A percentile compares a stretch with the other conserved stretches of the same genome.
These are phyloP conservation scores for Teunomyces barrocoloradensis DNA, from an alignment of 805 yeast genomes.

Conservation along the genomic window DNA sequence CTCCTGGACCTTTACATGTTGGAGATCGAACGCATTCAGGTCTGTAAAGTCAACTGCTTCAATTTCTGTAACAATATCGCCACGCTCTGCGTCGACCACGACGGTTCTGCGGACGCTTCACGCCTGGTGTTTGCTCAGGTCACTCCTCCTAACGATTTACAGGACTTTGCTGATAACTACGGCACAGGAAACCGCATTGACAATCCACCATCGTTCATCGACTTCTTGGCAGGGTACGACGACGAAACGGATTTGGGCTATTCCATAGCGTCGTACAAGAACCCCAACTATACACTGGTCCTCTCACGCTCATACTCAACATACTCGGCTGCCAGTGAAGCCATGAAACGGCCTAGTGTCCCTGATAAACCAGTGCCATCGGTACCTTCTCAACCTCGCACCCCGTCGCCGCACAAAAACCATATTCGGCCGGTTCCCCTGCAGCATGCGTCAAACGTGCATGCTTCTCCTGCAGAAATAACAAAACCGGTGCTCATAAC, in stretches of 20 bases:
- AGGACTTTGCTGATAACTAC: slow-evolving; percentile 47
- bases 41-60: slow-evolving; percentile 71
- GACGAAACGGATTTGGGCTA: slow-evolving; percentile 12
- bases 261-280: slow-evolving; percentile 27
- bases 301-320: slow-evolving; percentile 28
- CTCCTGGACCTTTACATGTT: slow-evolving; percentile 62
- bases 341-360: slow-evolving; percentile 6
- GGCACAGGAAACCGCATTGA: slow-evolving; percentile 67
- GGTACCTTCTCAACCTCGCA: neutral
- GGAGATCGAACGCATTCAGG: slow-evolving; percentile 71
- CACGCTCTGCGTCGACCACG: slow-evolving; percentile 73
- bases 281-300: slow-evolving; percentile 33
- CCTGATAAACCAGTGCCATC: slow-evolving; percentile 2
- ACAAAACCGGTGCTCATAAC: neutral
- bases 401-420: slow-evolving; percentile 13
- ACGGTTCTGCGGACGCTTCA: slow-evolving; percentile 70
- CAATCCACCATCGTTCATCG: slow-evolving; percentile 61
- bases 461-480: too few relatives aligned
- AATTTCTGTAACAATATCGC: slow-evolving; percentile 73
- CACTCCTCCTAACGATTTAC: slow-evolving; percentile 58
- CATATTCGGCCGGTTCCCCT: slow-evolving; percentile 4
- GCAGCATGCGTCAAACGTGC: neutral
- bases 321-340: slow-evolving; percentile 18
- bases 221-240: slow-evolving; percentile 44
- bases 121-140: slow-evolving; percentile 67